phyloP scores from a whole-genome alignment of 306 rosid species.

The Chamaecrista fasciculata region DNA sequence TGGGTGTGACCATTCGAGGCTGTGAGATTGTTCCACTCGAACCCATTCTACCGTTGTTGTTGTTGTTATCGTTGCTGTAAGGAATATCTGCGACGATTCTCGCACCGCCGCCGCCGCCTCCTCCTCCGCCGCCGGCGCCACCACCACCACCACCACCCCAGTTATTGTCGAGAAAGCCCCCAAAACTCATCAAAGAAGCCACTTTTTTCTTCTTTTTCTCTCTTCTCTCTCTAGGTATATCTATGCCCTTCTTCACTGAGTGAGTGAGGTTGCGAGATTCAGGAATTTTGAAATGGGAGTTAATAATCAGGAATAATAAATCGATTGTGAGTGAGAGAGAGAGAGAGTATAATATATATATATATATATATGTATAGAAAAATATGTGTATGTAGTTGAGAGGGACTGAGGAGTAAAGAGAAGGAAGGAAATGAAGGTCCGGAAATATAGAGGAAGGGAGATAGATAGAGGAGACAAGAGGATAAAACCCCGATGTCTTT shows the following conservation, averaged over 20 bases:
- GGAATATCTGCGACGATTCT: constrained; percentile 67
- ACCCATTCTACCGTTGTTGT: constrained; percentile 59
- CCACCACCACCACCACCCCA: constrained; percentile 51
- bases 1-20: constrained; percentile 67
- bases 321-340: no score
- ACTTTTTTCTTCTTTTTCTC: neutral
- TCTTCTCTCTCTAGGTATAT: no score
- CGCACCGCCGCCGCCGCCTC: constrained; percentile 28
- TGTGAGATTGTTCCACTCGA: constrained; percentile 59
- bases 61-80: constrained; percentile 30
- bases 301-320: no score
- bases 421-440: constrained; percentile 7
- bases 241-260: neutral
- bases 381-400: constrained; percentile 23
- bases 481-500: constrained; percentile 57
- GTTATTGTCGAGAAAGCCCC: constrained; percentile 76
- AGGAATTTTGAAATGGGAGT: no score
- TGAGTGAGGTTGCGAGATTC: no score
- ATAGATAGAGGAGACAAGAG: constrained; percentile 59
- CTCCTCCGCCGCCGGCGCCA: constrained; percentile 25
- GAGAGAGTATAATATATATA: neutral
- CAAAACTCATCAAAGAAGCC: constrained; percentile 88
- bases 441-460: constrained; percentile 36
- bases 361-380: neutral
- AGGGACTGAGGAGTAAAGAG: neutral